A percentile compares a stretch with the other conserved stretches of the same genome.
These are phyloP conservation scores for Backusella parvicylindrica DNA, from an alignment of 192 early-diverging fungal species.

Conservation along the genomic window DNA sequence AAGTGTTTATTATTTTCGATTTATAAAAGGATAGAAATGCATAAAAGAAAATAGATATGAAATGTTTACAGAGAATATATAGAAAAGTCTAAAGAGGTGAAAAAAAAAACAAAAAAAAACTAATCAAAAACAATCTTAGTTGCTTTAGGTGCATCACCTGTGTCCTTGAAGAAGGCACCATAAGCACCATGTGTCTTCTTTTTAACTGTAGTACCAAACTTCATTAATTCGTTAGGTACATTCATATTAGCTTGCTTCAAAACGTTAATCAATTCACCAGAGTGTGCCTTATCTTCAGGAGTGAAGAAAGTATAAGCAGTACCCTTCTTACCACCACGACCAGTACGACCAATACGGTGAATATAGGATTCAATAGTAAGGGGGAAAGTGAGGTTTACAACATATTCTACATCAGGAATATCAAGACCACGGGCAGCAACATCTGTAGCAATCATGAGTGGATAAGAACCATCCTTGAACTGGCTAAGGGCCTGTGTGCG, in stretches of 20 bases:
- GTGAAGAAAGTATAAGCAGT: constrained; percentile 94
- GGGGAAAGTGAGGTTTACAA: constrained; percentile 97
- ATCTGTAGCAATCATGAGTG: constrained; percentile 92
- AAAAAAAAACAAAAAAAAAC: not conserved
- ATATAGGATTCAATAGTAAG: constrained; percentile 91
- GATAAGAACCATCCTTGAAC: constrained; percentile 79
- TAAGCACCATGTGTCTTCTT: constrained; percentile 96
- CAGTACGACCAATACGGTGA: constrained; percentile 95
- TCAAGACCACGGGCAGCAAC: constrained; percentile 89
- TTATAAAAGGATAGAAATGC: not conserved
- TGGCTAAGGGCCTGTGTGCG: constrained; percentile 73
- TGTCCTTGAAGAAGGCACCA: constrained; percentile 92
- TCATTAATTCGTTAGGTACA: constrained; percentile 84
- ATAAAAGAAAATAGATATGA: not conserved
- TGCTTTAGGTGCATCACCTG: constrained; percentile 64
- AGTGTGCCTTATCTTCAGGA: constrained; percentile 80
- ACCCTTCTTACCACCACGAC: constrained; percentile 89
- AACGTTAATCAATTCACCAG: constrained; percentile 88
- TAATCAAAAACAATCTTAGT: constrained; percentile 87
- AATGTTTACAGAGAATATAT: not conserved
- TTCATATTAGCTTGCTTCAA: constrained; percentile 82
- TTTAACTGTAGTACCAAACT: constrained; percentile 95
- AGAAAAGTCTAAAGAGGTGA: not conserved
- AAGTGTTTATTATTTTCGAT: not conserved
- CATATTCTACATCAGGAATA: constrained; percentile 90